Conservation (phyloP, 495 filamentous ascomycete genomes). For the Extremus antarcticus region DNA sequence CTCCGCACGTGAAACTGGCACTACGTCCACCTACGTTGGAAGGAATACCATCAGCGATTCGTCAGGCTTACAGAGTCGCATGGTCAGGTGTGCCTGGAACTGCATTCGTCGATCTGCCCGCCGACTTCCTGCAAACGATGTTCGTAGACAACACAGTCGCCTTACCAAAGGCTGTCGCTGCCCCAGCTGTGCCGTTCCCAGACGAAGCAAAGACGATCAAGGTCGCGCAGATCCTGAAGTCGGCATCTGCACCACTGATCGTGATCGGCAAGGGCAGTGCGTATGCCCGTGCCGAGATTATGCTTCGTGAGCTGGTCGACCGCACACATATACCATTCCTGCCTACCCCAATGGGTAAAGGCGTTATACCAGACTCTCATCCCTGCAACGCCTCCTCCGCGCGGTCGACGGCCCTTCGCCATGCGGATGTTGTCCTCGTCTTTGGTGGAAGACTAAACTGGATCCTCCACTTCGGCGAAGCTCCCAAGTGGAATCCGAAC, state of each 20-base stretch:
- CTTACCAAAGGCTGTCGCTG: neutral
- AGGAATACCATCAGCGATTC: constrained; percentile 38
- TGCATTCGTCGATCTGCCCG: constrained; percentile 49
- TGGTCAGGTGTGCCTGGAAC: constrained; percentile 50
- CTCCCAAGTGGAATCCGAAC: constrained; percentile 45
- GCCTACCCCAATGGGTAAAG: constrained; percentile 54
- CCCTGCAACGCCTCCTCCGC: constrained; percentile 45
- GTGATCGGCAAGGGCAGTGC: constrained; percentile 51
- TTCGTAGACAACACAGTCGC: neutral
- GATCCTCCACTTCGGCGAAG: constrained; percentile 52
- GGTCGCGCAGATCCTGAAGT: constrained; percentile 36
- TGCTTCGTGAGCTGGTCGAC: constrained; percentile 38
- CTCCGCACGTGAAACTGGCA: constrained; percentile 47
- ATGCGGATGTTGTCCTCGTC: constrained; percentile 49
- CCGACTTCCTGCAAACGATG: constrained; percentile 45
- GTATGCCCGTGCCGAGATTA: constrained; percentile 42
- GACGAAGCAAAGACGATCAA: constrained; percentile 35
- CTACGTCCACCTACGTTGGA: constrained; percentile 38
- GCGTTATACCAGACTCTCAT: constrained; percentile 48
- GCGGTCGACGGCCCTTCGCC: constrained; percentile 45
- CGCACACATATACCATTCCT: constrained; percentile 44
- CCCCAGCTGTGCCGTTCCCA: neutral
- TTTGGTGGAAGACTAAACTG: constrained; percentile 53
- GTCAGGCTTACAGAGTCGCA: constrained; percentile 43
- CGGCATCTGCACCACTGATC: constrained; percentile 43